These are phyloP conservation scores for Podospora didyma DNA, from an alignment of 495 filamentous ascomycete species.

Conservation along the genomic window DNA sequence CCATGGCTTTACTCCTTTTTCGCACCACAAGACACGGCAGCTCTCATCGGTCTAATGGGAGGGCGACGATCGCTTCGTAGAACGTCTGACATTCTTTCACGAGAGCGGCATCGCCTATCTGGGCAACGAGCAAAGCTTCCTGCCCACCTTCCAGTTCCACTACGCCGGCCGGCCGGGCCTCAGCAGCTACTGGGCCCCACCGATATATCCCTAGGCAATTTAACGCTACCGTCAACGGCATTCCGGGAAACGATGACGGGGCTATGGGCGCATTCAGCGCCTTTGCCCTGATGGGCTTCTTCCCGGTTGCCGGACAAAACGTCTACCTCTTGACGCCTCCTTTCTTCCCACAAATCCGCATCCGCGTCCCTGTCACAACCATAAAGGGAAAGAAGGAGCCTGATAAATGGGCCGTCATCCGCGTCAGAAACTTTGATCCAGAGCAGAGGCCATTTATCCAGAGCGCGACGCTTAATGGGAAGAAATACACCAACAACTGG, in stretches of 20 bases:
- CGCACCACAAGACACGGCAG: conserved; percentile 67
- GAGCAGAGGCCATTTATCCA: conserved; percentile 52
- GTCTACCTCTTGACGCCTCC: conserved; percentile 68
- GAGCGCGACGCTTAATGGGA: conserved; percentile 60
- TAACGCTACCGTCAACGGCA: conserved; percentile 56
- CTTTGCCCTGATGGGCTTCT: conserved; percentile 68
- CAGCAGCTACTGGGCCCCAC: conserved; percentile 56
- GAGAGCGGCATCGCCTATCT: conserved; percentile 61
- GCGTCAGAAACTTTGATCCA: conserved; percentile 56
- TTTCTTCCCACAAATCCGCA: conserved; percentile 59
- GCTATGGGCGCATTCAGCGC: conserved; percentile 72
- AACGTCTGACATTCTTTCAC: conserved; percentile 62
- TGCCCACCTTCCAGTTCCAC: conserved; percentile 71
- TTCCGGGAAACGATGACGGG: conserved; percentile 73
- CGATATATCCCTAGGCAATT: conserved; percentile 65
- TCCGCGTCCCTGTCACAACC: conserved; percentile 37
- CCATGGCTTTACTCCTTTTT: conserved; percentile 71
- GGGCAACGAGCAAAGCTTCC: conserved; percentile 69
- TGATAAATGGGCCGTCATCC: conserved; percentile 56
- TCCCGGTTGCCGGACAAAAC: conserved; percentile 69
- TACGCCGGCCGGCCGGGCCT: conserved; percentile 64
- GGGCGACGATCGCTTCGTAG: conserved; percentile 54
- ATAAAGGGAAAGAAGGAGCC: neutral
- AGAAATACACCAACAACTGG: conserved; percentile 63
- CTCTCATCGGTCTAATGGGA: conserved; percentile 54